Evolutionary conservation across 2,329 filamentous ascomycete genomes (phyloP).

Genomic region (Apiospora kogelbergensis): DNA sequence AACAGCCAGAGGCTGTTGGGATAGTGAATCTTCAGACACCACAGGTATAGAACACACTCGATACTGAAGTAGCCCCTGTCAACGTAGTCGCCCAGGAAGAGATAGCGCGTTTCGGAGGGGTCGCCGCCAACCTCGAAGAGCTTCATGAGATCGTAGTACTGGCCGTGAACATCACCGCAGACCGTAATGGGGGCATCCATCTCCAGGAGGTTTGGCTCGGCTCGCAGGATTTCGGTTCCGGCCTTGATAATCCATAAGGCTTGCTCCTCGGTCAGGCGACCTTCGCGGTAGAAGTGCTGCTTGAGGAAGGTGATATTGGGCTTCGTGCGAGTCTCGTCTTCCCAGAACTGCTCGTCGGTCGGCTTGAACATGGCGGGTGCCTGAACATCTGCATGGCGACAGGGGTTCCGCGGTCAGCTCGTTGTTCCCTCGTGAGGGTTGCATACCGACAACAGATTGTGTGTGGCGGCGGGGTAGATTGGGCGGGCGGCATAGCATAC

Average conservation of each 20-base stretch:
- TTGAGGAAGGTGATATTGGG: constrained; percentile 93
- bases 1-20: constrained; percentile 96
- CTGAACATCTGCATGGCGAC: constrained; percentile 74
- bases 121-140: constrained; percentile 98
- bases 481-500: constrained; percentile 48
- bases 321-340: constrained; percentile 80
- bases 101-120: constrained; percentile 91
- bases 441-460: background rate
- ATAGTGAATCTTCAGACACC: constrained; percentile 99
- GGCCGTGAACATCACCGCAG: constrained; percentile 96
- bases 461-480: constrained; percentile 22
- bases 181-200: constrained; percentile 99
- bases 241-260: constrained; percentile 91
- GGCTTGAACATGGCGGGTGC: constrained; percentile 92
- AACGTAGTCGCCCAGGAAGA: constrained; percentile 97
- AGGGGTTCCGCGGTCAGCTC: constrained; percentile 2
- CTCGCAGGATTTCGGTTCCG: constrained; percentile 82
- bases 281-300: constrained; percentile 97
- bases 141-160: constrained; percentile 99
- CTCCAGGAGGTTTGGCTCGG: constrained; percentile 93
- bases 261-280: constrained; percentile 94
- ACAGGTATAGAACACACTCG: constrained; percentile 97
- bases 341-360: constrained; percentile 92
- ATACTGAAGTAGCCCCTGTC: constrained; percentile 99
- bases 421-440: constrained; percentile 7